These are phyloP conservation scores for Paramecium pentaurelia DNA, from an alignment of 73 alveolate species.

Conservation along the genomic window DNA sequence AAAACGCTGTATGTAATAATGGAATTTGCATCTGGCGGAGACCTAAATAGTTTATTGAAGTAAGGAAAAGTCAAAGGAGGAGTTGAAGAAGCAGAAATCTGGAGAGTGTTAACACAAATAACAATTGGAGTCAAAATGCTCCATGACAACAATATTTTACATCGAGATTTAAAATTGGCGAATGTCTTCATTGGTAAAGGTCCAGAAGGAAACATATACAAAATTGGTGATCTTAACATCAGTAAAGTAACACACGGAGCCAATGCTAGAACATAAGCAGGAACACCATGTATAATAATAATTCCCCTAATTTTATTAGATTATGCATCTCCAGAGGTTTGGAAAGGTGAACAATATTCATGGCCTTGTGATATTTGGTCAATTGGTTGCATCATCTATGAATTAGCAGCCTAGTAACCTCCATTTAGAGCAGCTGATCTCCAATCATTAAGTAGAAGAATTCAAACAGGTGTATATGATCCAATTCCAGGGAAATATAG, in stretches of 20 bases:
- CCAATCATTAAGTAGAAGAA: background rate
- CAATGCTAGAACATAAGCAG: conserved; percentile 75
- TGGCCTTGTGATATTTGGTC: conserved; percentile 93
- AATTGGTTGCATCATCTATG: conserved; percentile 93
- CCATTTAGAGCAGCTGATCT: conserved; percentile 85
- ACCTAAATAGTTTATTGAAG: conserved; percentile 12
- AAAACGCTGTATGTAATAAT: conserved; percentile 49
- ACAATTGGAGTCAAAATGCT: conserved; percentile 47
- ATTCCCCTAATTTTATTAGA: background rate
- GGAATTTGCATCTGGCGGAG: conserved; percentile 65
- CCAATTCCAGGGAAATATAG: conserved; percentile 45
- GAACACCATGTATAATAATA: conserved; percentile 70
- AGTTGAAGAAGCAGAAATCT: conserved; percentile 43
- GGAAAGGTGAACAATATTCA: conserved; percentile 84
- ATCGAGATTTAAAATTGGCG: conserved; percentile 71
- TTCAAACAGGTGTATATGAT: conserved; percentile 41
- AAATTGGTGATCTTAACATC: conserved; percentile 81
- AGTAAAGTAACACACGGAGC: conserved; percentile 71
- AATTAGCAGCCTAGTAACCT: conserved; percentile 83
- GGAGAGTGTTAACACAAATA: conserved; percentile 48
- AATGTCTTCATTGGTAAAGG: conserved; percentile 65
- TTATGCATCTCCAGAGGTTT: conserved; percentile 85
- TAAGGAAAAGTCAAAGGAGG: conserved; percentile 9
- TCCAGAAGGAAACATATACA: conserved; percentile 57
- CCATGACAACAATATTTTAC: conserved; percentile 55